Conservation (phyloP, 768 basidiomycete species). For the Dioszegia hungarica region DNA sequence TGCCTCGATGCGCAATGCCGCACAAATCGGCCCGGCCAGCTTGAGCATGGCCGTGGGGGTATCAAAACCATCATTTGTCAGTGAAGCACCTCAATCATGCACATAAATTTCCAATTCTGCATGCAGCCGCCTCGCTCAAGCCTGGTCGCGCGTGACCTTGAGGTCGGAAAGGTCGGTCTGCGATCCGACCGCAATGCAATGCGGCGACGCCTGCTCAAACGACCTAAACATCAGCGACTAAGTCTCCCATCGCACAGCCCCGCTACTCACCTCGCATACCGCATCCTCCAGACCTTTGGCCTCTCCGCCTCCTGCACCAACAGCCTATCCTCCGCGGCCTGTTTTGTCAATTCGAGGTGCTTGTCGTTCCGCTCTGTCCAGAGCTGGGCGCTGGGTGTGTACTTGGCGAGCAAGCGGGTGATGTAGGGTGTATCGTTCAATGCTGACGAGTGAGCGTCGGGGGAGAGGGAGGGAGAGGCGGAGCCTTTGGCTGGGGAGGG, state of each 20-base stretch:
- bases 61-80: too few relatives aligned
- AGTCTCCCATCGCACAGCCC: not conserved
- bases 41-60: too few relatives aligned
- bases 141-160: conserved; percentile 39
- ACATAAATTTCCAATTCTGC: too few relatives aligned
- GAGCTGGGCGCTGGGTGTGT: conserved; percentile 41
- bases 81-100: too few relatives aligned
- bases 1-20: too few relatives aligned
- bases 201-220: conserved; percentile 50
- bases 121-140: too few relatives aligned
- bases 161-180: conserved; percentile 48
- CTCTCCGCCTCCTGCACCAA: conserved; percentile 51
- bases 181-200: conserved; percentile 46
- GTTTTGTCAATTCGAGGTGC: conserved; percentile 47
- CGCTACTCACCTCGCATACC: conserved; percentile 23
- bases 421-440: conserved; percentile 26
- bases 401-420: conserved; percentile 44
- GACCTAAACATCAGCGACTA: conserved; percentile 25
- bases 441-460: conserved; percentile 14
- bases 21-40: too few relatives aligned
- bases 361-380: conserved; percentile 49
- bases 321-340: conserved; percentile 48
- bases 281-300: conserved; percentile 35
- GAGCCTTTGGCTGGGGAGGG: conserved; percentile 36
- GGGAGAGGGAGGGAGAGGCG: conserved; percentile 29